phyloP scores from a whole-genome alignment of 164 flowering plant genomes.

The Vitis cinerea region DNA sequence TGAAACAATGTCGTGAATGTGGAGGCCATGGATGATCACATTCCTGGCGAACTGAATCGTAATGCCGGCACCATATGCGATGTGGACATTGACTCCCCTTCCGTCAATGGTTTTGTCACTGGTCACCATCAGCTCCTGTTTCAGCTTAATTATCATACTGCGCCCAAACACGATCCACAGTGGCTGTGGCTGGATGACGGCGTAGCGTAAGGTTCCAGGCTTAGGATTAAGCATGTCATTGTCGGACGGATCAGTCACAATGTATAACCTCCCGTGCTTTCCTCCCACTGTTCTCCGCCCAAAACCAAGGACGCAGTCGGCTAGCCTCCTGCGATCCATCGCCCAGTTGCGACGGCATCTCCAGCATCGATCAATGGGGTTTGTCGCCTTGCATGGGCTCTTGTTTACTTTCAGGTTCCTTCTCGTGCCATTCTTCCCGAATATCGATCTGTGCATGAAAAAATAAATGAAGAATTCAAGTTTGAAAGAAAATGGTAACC shows the following conservation, averaged over 20 bases:
- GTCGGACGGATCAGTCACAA: conserved; percentile 15
- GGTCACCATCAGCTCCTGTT: conserved; percentile 18
- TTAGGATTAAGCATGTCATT: conserved; percentile 11
- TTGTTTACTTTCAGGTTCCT: conserved; percentile 1
- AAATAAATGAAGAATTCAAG: no score
- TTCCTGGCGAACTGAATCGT: conserved; percentile 16
- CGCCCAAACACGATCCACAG: conserved; percentile 21
- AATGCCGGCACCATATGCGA: conserved; percentile 18
- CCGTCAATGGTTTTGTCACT: conserved; percentile 21
- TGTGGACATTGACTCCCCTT: conserved; percentile 20
- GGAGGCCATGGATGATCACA: conserved; percentile 18
- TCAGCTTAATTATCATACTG: conserved; percentile 15
- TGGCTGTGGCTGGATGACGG: conserved; percentile 20
- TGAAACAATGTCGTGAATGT: conserved; percentile 15
- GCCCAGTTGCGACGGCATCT: conserved; percentile 19
- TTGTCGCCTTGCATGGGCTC: neutral
- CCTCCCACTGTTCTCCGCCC: conserved; percentile 21
- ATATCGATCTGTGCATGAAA: no score
- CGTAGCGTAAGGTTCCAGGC: conserved; percentile 23
- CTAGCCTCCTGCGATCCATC: conserved; percentile 13
- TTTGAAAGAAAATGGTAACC: no score
- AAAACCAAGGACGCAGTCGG: conserved; percentile 20
- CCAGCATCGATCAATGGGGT: conserved; percentile 27
- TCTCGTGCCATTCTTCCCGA: neutral
- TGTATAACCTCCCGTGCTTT: conserved; percentile 9